A percentile compares a stretch with the other conserved stretches of the same genome.
Conservation (phyloP, 1,284 basidiomycete genomes). For the Sutorius eximius region DNA sequence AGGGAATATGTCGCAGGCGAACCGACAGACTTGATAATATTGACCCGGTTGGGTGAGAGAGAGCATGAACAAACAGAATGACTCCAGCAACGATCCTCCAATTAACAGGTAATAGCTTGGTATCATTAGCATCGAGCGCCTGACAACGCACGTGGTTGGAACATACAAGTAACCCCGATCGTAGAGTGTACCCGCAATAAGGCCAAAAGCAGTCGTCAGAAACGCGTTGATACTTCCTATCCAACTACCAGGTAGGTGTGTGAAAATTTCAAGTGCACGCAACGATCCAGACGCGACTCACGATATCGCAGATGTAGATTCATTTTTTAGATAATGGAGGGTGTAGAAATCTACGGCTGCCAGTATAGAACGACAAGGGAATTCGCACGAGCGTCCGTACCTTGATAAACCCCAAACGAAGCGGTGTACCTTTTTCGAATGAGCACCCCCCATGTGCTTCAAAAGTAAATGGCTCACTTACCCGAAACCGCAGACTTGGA, state of each 20-base stretch:
- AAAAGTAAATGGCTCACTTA: neutral
- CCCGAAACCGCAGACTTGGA: constrained; percentile 31
- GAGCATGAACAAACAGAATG: constrained; percentile 33
- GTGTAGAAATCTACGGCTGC: constrained; percentile 29
- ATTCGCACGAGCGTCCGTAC: constrained; percentile 15
- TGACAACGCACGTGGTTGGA: neutral
- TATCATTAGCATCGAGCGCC: neutral
- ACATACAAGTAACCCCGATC: constrained; percentile 36
- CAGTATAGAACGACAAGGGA: neutral
- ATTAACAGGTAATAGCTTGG: constrained; percentile 32
- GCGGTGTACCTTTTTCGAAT: constrained; percentile 21
- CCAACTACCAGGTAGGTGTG: constrained; percentile 24
- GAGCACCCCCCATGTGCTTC: neutral
- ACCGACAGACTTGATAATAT: constrained; percentile 27
- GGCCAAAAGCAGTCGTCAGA: constrained; percentile 5
- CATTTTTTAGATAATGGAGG: constrained; percentile 31
- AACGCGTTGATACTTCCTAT: constrained; percentile 33
- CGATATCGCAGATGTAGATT: constrained; percentile 32
- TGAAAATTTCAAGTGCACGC: neutral
- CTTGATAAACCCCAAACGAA: constrained; percentile 34
- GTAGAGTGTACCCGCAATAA: constrained; percentile 24
- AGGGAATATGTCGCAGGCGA: neutral
- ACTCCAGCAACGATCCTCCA: constrained; percentile 26
- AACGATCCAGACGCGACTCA: constrained; percentile 11
- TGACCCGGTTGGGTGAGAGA: constrained; percentile 25